phyloP scores from a whole-genome alignment of 352 stramenopile species.

The Ophiocytium majus region DNA sequence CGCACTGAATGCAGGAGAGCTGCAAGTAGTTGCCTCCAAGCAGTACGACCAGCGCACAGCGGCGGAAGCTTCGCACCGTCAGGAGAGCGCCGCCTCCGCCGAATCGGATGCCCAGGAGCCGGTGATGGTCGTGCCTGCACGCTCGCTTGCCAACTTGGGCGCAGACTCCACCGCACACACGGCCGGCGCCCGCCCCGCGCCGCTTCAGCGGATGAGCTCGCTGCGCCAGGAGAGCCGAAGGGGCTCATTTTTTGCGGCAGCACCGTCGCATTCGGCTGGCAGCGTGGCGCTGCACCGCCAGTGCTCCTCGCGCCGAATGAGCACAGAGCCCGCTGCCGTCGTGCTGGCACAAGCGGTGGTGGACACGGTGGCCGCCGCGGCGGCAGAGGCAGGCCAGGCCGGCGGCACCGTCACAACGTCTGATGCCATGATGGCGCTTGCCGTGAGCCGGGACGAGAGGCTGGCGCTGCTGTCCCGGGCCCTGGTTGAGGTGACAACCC shows the following conservation, averaged over 20 bases:
- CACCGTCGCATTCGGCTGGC: no score
- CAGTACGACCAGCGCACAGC: constrained; percentile 25
- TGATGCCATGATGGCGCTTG: constrained; percentile 3
- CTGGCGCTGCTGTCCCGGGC: not conserved
- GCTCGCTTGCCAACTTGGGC: not conserved
- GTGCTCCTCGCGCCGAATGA: not conserved
- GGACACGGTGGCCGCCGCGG: not conserved
- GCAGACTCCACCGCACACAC: not conserved
- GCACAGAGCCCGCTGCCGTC: not conserved
- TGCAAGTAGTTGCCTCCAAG: constrained; percentile 35
- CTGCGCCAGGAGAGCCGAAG: no score
- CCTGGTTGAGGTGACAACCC: not conserved
- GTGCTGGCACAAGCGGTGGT: no score
- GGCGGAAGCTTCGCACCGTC: not conserved
- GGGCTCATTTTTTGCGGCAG: no score
- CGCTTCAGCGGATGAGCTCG: no score
- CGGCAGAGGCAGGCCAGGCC: no score
- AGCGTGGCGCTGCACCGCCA: no score
- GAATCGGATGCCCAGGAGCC: no score
- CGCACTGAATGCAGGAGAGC: constrained; percentile 28
- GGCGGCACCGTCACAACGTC: no score
- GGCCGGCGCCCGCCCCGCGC: no score
- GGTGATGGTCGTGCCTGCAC: no score
- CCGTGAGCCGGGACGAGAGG: not conserved
- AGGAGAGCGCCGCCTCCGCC: no score